Conservation (phyloP, 495 filamentous ascomycete species). For the Hypomontagnella submonticulosa region DNA sequence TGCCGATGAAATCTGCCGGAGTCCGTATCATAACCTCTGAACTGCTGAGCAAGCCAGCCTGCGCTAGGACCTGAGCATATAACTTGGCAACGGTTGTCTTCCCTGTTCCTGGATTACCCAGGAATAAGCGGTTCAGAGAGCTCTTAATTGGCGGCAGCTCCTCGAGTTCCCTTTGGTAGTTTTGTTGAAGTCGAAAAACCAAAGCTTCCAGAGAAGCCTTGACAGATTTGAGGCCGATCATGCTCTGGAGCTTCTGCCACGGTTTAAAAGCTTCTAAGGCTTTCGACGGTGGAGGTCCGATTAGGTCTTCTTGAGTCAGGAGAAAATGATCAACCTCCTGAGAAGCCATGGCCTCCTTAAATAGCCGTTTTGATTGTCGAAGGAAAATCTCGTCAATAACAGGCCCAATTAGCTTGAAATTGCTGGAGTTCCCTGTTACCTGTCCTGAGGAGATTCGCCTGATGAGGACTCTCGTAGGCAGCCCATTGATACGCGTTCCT, state of each 20-base stretch:
- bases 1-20: not conserved
- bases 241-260: not conserved
- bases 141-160: not conserved
- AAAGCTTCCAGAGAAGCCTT: not conserved
- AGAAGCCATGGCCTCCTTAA: too few species aligned
- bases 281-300: too few species aligned
- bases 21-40: not conserved
- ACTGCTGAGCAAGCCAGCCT: not conserved
- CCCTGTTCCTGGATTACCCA: not conserved
- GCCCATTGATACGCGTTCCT: too few species aligned
- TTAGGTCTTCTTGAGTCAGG: too few species aligned
- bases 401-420: too few species aligned
- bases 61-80: not conserved
- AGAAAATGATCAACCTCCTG: too few species aligned
- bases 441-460: too few species aligned
- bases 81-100: conserved; percentile 4
- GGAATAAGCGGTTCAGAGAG: not conserved
- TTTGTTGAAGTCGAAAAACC: not conserved
- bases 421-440: too few species aligned
- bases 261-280: too few species aligned
- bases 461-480: too few species aligned
- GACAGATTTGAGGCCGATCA: not conserved
- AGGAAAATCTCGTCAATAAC: too few species aligned
- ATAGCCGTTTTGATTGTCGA: too few species aligned
- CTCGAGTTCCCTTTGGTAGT: not conserved